Evolutionary conservation across 2,329 filamentous ascomycete genomes (phyloP).

Genomic region (Neonectria faginata): DNA sequence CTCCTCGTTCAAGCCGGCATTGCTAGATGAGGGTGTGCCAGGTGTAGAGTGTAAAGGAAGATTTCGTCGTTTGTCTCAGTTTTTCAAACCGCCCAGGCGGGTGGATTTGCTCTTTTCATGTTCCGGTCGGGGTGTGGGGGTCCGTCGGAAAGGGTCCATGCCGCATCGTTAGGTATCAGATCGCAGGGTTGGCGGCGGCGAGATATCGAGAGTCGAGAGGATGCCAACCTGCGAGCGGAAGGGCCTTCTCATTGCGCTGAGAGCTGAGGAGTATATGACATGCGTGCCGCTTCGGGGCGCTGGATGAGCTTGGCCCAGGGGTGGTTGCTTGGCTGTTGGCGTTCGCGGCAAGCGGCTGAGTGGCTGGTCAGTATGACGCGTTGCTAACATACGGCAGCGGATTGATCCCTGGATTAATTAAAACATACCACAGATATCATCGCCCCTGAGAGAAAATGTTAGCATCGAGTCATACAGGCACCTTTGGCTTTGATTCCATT

Average conservation of each 20-base stretch:
- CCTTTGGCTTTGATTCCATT: constrained; percentile 17
- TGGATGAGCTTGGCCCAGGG: constrained; percentile 55
- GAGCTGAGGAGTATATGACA: constrained; percentile 45
- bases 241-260: constrained; percentile 44
- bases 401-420: constrained; percentile 27
- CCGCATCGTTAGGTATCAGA: constrained; percentile 27
- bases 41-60: background rate
- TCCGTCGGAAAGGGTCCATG: constrained; percentile 7
- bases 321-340: constrained; percentile 53
- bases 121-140: constrained; percentile 6
- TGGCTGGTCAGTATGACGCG: constrained; percentile 37
- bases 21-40: constrained; percentile 19
- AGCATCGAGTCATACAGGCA: constrained; percentile 34
- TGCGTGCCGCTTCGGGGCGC: constrained; percentile 47
- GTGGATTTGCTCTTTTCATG: constrained; percentile 21
- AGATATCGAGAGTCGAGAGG: constrained; percentile 16
- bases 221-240: constrained; percentile 28
- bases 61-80: constrained; percentile 13
- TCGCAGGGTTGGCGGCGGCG: constrained; percentile 21
- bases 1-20: constrained; percentile 20
- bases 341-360: constrained; percentile 55
- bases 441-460: constrained; percentile 51
- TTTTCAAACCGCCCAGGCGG: constrained; percentile 33
- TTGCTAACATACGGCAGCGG: constrained; percentile 26
- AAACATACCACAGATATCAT: constrained; percentile 59